phyloP scores from a whole-genome alignment of 345 rosid species.

The Carallia brachiata region DNA sequence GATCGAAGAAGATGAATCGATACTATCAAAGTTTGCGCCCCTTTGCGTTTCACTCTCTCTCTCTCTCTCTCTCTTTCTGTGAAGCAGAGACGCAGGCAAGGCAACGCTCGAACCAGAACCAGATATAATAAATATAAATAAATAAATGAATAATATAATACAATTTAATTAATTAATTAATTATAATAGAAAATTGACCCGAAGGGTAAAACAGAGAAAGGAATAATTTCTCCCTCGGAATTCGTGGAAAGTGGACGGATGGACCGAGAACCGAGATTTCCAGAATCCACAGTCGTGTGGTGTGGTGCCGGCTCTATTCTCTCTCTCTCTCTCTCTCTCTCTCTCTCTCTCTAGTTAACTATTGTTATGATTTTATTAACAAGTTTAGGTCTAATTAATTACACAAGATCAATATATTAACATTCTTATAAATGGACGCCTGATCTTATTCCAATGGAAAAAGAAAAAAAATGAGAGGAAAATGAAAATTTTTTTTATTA shows the following conservation, averaged over 20 bases:
- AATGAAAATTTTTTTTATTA: too few species aligned
- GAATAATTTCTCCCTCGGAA: slow-evolving; percentile 38
- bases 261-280: slow-evolving; percentile 55
- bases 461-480: too few species aligned
- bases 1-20: slow-evolving; percentile 50
- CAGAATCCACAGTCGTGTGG: slow-evolving; percentile 3
- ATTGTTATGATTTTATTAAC: too few species aligned
- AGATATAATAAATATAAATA: background rate
- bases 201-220: slow-evolving; percentile 40
- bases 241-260: slow-evolving; percentile 50
- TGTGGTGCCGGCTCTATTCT: too few species aligned
- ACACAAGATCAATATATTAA: too few species aligned
- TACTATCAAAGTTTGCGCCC: slow-evolving; percentile 23
- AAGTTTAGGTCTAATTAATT: too few species aligned
- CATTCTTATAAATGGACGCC: too few species aligned
- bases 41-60: slow-evolving; percentile 24
- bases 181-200: background rate
- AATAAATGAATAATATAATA: background rate
- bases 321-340: too few species aligned
- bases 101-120: slow-evolving; percentile 16
- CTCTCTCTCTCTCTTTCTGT: slow-evolving; percentile 19
- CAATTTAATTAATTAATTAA: background rate
- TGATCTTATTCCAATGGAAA: too few species aligned
- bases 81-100: slow-evolving; percentile 6
- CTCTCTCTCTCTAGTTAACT: too few species aligned